Evolutionary conservation across 805 yeast species (phyloP).

Genomic region (Starmerella potacharoeniae): DNA sequence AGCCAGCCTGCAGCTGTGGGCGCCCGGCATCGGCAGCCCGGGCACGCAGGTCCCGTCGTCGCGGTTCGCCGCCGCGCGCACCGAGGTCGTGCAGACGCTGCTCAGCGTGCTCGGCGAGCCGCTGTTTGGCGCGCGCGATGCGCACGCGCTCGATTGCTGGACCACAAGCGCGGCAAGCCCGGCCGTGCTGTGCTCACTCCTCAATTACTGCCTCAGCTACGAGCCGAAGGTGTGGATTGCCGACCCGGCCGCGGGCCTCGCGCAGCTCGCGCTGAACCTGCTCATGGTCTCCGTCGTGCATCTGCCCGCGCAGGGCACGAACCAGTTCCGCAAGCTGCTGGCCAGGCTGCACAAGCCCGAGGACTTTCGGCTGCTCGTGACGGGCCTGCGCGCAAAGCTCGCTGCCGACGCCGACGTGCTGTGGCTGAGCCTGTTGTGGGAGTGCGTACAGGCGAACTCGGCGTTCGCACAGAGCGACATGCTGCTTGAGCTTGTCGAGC

Average conservation of each 20-base stretch:
- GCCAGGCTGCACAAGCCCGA: constrained; percentile 28
- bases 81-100: constrained; percentile 54
- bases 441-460: constrained; percentile 60
- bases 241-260: constrained; percentile 29
- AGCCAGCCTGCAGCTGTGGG: constrained; percentile 44
- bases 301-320: constrained; percentile 38
- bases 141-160: constrained; percentile 50
- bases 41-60: constrained; percentile 28
- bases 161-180: constrained; percentile 41
- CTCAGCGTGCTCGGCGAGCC: constrained; percentile 50
- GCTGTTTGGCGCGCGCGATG: constrained; percentile 34
- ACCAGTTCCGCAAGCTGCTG: constrained; percentile 27
- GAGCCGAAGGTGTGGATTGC: constrained; percentile 19
- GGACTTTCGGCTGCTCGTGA: constrained; percentile 26
- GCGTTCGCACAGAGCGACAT: constrained; percentile 30
- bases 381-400: constrained; percentile 5
- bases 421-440: constrained; percentile 58
- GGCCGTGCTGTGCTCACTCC: constrained; percentile 51
- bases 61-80: constrained; percentile 44
- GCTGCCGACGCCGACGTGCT: constrained; percentile 34
- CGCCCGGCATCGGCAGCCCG: constrained; percentile 57
- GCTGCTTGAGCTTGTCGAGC: constrained; percentile 31
- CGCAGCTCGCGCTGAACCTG: constrained; percentile 49
- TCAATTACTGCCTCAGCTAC: constrained; percentile 42
- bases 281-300: constrained; percentile 51